Base-by-base conservation (phyloP, 192 early-diverging fungal genomes). In the Mortierella claussenii region DNA sequence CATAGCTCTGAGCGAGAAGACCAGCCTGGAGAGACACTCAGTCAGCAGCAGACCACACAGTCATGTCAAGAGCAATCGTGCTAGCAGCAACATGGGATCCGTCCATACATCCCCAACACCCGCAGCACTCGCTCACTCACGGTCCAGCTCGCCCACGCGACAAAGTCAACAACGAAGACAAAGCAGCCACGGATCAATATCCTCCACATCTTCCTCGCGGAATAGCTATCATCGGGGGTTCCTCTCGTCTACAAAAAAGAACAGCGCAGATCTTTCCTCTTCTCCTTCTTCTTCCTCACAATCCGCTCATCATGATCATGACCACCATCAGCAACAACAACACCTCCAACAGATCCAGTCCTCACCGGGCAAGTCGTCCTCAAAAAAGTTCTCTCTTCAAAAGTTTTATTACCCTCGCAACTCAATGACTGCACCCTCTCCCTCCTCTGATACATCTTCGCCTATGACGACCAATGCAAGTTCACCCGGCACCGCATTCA, bases 331-430 rank as follows among this genome's bases (percentile, higher is more conserved):
- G 32, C 18, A 37, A 40, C 23, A 26, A 15, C 46, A 49, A 44
- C 60, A 63, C 3, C n/a, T n/a, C n/a, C n/a, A n/a, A n/a, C 60
- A 56, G 47, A 0, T 48, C 33, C 32, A 48, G 33, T 43, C 53
- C 26, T 49, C 65, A 1, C n/a, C 50, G 0, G 26, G 58, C 24
- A n/a, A n/a, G n/a, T 55, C 68, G 5, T 23, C 58, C 15, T 34
- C 58, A 1, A 55, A 53, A 40, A 43, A 46, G n/a, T 76, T 76
- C 53, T 67, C 73, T 3, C 73, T 76, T 12, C 73, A 76, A 67
- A 76, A 67, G 51, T 67, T 55, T 34, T 76, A 76, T 27, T 76
- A 76, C 24, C 73, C 73, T n/a, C 24, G 58, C 26, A 76, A 76
- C 46, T 32, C 52, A 32, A 76, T 76, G 73, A 60, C 47, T 5